Evolutionary conservation across 2,329 filamentous ascomycete species (phyloP), one percentile per base, ranked within the genome.

Genomic region (Penicillium brasilianum): DNA sequence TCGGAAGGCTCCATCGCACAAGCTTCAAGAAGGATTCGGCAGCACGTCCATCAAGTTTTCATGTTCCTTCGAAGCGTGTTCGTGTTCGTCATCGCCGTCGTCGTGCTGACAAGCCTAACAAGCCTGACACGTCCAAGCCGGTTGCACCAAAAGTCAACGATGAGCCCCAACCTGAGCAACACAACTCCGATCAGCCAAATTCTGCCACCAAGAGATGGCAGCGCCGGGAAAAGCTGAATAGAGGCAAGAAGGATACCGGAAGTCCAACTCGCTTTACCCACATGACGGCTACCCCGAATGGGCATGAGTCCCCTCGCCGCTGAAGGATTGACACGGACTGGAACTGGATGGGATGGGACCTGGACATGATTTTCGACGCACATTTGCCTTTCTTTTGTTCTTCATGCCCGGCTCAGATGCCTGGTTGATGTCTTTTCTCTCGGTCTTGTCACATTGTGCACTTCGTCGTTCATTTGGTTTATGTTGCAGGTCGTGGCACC

Each of bases 191-290:
- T n/a, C 68, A 70, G 36, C 71, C 74, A 6, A 81, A 69, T 43
- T 66, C 72, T 22, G 75, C 73, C 2, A 74, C 74, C 57, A 77
- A 76, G 54, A 73, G 66, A 50, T 73, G 63, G 3, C 72, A 69
- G 10, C 74, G 77, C 25, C 80, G 61, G 6, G 72, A 73, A 22
- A 77, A 75, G 16, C 74, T 73, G 52, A 77, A 66, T 9, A 77
- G 63, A 11, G 74, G 53, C 3, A 61, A 57, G 14, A 66, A 64
- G 20, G 58, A 66, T 7, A 44, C 37, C 1, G 46, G 56, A 6
- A 41, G 58, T 10, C 57, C 61, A 13, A 66, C 59, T 43, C 67
- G 63, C 11, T 67, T 67, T 52, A 59, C 59, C 54, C 68, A 70
- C 46, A 68, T 62, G 65, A 62, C 62, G 59, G 60, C 57, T 57